Base-by-base conservation (phyloP, 2,329 filamentous ascomycete species). In the Xylariaceae sp. region DNA sequence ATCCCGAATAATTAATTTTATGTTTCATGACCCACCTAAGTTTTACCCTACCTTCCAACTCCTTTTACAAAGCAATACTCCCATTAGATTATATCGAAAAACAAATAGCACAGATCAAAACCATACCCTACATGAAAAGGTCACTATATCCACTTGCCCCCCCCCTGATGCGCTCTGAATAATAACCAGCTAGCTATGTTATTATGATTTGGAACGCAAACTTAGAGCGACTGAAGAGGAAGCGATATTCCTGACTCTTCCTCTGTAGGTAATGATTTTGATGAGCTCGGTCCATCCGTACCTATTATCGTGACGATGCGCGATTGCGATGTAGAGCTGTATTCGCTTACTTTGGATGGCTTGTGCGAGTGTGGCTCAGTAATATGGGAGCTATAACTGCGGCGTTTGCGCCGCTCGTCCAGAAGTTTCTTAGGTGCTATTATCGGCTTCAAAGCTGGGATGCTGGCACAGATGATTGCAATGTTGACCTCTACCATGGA, bases 391-490 rank as follows among this genome's bases (percentile, higher is more conserved):
- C 50, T 60, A 15, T 63, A 59, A 1, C 36, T 40, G 29, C 59
- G 58, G 32, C 46, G 50, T 18, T 47, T 39, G 3, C 35, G 45
- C 15, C 58, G 33, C 24, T 51, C 37, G 10, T 62, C 63, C 50
- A 33, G 62, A 3, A 72, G 64, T 2, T 55, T 62, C 1, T 63
- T 66, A 3, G 71, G 72, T 11, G 71, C 72, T 54, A 77, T 75
- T 3, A 80, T 61, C 0, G 79, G 79, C 50, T 81, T 81, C 5
- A 82, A 68, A 0, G 79, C 77, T 0, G 79, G 77, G 0, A 79
- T 70, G 6, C 73, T 77, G 16, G 78, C 76, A 57, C 78, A 81
- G 24, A 76, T 64, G 30, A 82, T 76, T n/a, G 74, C 78, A 5
- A 75, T 67, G 50, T 78, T 80, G 53, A 80, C 69, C 57, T 81